Conservation (phyloP, 108 stramenopile species). For the Cyclotella kingstonii region DNA sequence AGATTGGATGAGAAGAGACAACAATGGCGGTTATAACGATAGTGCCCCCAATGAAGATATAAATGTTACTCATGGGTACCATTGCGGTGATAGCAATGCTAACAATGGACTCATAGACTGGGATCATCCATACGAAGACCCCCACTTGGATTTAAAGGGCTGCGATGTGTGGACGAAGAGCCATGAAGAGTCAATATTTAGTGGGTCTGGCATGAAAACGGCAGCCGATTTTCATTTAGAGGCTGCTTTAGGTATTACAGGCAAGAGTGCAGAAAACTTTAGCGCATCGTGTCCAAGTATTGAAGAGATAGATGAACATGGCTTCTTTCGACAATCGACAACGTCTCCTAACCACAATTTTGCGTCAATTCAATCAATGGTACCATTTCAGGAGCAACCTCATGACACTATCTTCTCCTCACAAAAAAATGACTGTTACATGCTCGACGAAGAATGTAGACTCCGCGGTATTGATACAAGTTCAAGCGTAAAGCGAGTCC, state of each 20-base stretch:
- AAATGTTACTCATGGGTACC: not conserved
- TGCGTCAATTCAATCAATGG: not conserved
- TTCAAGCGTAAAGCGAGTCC: slow-evolving; percentile 34
- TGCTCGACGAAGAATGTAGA: slow-evolving; percentile 21
- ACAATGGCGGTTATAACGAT: not conserved
- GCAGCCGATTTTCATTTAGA: slow-evolving; percentile 39
- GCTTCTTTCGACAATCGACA: not conserved
- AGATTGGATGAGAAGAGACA: slow-evolving; percentile 36
- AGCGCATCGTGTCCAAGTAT: not conserved
- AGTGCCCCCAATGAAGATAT: not conserved
- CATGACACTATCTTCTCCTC: not conserved
- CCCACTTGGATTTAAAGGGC: too few species aligned
- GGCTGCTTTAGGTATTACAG: slow-evolving; percentile 15
- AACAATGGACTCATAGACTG: slow-evolving; percentile 13
- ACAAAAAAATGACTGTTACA: slow-evolving; percentile 3
- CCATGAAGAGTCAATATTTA: slow-evolving; percentile 6
- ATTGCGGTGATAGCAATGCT: not conserved
- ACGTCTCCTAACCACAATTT: not conserved
- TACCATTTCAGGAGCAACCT: not conserved
- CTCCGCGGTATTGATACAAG: slow-evolving; percentile 34
- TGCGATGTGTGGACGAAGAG: slow-evolving; percentile 21
- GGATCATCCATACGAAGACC: slow-evolving; percentile 15
- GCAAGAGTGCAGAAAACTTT: not conserved
- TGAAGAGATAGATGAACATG: not conserved
- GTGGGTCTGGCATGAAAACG: slow-evolving; percentile 24